A percentile compares a stretch with the other conserved stretches of the same genome.
Conservation (phyloP, 2,329 filamentous ascomycete genomes). For the Pseudogymnoascus sp. region DNA sequence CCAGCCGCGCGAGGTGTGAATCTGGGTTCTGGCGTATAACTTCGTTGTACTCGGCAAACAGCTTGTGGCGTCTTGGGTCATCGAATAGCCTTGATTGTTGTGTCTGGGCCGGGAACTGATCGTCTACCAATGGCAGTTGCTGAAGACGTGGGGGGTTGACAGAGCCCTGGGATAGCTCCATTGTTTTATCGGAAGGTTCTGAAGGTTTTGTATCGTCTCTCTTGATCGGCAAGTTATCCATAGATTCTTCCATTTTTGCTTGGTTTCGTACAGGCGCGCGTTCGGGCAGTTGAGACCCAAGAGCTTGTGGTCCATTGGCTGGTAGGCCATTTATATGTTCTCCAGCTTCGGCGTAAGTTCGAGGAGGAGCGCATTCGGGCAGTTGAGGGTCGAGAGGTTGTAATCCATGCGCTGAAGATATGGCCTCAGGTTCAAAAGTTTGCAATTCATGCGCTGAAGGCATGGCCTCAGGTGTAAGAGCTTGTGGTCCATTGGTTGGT, state of each 20-base stretch:
- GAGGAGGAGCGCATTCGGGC: not conserved
- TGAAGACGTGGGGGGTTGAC: not conserved
- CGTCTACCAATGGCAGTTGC: not conserved
- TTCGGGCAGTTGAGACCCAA: not conserved
- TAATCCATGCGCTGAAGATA: not conserved
- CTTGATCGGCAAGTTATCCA: not conserved
- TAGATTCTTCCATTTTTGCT: not conserved
- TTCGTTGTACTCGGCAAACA: constrained; percentile 4
- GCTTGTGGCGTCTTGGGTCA: constrained; percentile 2
- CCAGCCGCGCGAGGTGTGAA: constrained; percentile 1
- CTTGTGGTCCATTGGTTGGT: no score
- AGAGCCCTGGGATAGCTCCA: not conserved
- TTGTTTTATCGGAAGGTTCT: not conserved
- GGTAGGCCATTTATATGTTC: no score
- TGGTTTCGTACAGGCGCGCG: not conserved
- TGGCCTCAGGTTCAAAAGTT: not conserved
- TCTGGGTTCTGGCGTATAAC: not conserved
- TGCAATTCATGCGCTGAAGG: no score
- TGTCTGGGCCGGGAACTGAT: not conserved
- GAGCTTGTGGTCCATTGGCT: no score
- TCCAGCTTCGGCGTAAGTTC: not conserved
- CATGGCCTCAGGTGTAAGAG: no score
- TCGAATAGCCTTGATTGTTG: constrained; percentile 7
- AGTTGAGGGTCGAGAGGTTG: not conserved
- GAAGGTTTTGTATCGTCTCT: not conserved